Evolutionary conservation across 768 basidiomycete species (phyloP).

Genomic region (Termitomyces sp.): DNA sequence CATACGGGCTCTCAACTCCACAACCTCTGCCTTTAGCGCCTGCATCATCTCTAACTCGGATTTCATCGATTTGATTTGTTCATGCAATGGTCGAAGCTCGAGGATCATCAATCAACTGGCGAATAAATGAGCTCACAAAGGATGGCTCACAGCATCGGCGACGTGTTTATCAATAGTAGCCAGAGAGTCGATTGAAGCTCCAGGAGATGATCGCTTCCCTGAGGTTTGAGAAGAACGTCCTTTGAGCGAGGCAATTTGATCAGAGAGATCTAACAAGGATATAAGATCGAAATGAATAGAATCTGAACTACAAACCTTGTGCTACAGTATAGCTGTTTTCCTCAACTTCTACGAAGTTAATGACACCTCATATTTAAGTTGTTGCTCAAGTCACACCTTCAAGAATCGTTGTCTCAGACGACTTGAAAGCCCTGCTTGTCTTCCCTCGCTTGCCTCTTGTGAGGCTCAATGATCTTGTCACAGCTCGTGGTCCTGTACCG

Average conservation of each 20-base stretch:
- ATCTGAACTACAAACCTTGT: slow-evolving; percentile 5
- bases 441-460: slow-evolving; percentile 46
- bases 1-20: slow-evolving; percentile 27
- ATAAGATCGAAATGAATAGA: background rate
- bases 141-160: slow-evolving; percentile 26
- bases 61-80: slow-evolving; percentile 42
- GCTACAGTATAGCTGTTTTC: background rate
- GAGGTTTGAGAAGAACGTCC: background rate
- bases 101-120: slow-evolving; percentile 1
- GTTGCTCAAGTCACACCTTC: slow-evolving; percentile 25
- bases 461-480: slow-evolving; percentile 55
- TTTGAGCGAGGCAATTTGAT: background rate
- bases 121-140: background rate
- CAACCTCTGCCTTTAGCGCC: slow-evolving; percentile 26
- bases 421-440: slow-evolving; percentile 43
- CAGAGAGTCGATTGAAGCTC: slow-evolving; percentile 14
- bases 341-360: slow-evolving; percentile 15
- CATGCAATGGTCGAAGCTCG: slow-evolving; percentile 47
- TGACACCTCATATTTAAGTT: background rate
- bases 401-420: slow-evolving; percentile 49
- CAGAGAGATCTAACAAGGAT: background rate
- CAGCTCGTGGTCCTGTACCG: slow-evolving; percentile 57
- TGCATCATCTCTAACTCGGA: slow-evolving; percentile 35
- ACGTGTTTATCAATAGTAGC: slow-evolving; percentile 23
- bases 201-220: background rate